These are phyloP conservation scores for Veloboletus limbatus DNA, from an alignment of 1,284 basidiomycete species.

Conservation along the genomic window DNA sequence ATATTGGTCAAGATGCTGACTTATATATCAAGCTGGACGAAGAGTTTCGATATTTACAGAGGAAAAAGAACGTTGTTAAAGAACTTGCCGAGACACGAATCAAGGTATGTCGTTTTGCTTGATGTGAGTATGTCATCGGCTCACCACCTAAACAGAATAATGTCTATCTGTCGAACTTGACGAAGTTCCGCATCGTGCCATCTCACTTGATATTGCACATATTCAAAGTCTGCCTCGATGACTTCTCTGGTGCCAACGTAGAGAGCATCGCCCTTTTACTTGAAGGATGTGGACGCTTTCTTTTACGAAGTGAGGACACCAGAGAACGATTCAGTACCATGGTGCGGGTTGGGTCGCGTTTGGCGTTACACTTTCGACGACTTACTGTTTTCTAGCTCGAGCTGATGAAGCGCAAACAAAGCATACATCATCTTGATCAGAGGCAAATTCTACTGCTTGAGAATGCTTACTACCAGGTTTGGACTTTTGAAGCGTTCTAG, in stretches of 20 bases:
- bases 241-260: constrained; percentile 89
- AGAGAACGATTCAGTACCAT: constrained; percentile 80
- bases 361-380: neutral
- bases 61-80: constrained; percentile 88
- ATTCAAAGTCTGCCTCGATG: constrained; percentile 95
- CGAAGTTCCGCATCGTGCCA: constrained; percentile 94
- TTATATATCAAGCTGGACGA: constrained; percentile 75
- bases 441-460: constrained; percentile 88
- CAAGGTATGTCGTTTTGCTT: constrained; percentile 54
- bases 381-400: constrained; percentile 63
- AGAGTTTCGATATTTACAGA: constrained; percentile 94
- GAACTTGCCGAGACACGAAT: constrained; percentile 83
- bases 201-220: constrained; percentile 91
- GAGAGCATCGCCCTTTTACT: constrained; percentile 91
- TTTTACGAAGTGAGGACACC: constrained; percentile 87
- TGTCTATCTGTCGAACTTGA: constrained; percentile 86
- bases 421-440: constrained; percentile 88
- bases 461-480: constrained; percentile 96
- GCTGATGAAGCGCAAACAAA: constrained; percentile 92
- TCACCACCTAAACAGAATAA: constrained; percentile 62
- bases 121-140: neutral
- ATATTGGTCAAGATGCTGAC: constrained; percentile 11
- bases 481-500: constrained; percentile 11
- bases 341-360: constrained; percentile 41
- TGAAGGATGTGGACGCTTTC: constrained; percentile 92